Conservation (phyloP, 164 flowering plant genomes). For the Euptelea pleiosperma region DNA sequence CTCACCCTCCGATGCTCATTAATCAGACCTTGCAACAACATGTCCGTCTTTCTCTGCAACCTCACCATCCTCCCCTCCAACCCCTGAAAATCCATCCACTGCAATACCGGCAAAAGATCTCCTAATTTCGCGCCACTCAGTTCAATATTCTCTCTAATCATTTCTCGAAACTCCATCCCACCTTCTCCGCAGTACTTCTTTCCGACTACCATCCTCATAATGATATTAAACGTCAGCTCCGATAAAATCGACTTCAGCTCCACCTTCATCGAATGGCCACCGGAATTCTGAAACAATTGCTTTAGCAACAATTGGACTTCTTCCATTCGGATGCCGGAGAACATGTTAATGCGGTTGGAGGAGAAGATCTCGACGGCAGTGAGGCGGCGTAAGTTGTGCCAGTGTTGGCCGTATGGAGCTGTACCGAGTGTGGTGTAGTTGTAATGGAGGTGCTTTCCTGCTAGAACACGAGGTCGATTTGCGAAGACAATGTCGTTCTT, state of each 20-base stretch:
- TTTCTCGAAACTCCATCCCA: constrained; percentile 2
- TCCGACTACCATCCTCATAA: constrained; percentile 44
- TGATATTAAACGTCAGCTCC: constrained; percentile 26
- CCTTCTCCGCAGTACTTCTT: constrained; percentile 31
- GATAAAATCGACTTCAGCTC: constrained; percentile 28
- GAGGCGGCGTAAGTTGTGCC: constrained; percentile 39
- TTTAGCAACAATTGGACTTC: constrained; percentile 20
- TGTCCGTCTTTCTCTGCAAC: constrained; percentile 1
- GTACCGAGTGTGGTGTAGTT: no score
- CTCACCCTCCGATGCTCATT: constrained; percentile 4
- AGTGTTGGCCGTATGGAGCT: constrained; percentile 32
- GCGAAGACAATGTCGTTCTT: no score
- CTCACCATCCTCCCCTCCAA: constrained; percentile 6
- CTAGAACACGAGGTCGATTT: no score
- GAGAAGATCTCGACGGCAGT: constrained; percentile 30
- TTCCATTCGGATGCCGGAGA: constrained; percentile 12
- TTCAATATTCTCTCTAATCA: neutral
- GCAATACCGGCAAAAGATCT: constrained; percentile 10
- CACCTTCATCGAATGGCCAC: constrained; percentile 5
- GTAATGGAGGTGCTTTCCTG: no score
- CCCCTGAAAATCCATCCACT: constrained; percentile 13
- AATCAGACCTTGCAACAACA: constrained; percentile 9
- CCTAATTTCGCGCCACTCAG: constrained; percentile 4
- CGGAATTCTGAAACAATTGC: constrained; percentile 3
- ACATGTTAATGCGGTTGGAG: constrained; percentile 17